Evolutionary conservation across 352 stramenopile species (phyloP), one percentile per base, ranked within the genome.

Genomic region (Elongisporangium anandrum): DNA sequence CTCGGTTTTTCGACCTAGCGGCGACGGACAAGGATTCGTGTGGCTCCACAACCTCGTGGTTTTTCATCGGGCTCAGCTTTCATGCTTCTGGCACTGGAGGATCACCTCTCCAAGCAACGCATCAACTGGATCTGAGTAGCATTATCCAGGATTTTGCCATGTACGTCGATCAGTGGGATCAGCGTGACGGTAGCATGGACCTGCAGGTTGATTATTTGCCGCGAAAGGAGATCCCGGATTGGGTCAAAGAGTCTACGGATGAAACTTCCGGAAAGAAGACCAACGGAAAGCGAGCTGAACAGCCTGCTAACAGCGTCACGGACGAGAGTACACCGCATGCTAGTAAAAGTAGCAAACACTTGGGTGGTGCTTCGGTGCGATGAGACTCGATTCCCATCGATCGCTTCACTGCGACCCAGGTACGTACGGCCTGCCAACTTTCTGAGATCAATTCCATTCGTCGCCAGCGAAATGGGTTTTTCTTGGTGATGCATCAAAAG

Each of bases 41-140:
- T 71, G 20, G 34, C 34, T 17, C 34, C 61, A 80, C 50, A 4
- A 81, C 70, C 1, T 88, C 80, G 26, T 92, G 86, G 80, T 69
- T 90, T 48, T 95, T 93, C 60, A 81, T 95, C 49, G 83, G 72
- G 12, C 54, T 95, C 38, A 82, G 67, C 26, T 92, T 95, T 60
- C 70, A 82, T 49, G 61, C 77, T 12, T 72, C 78, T 9, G 34
- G 12, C 73, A 78, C 48, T 26, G 26, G 15, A 41, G 55, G 34
- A 48, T 39, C 17, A 58, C 50, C 47, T 22, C 22, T 26, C 17
- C 50, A 20, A 12, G 38, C 55, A 13, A 67, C 57, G 19, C 67
- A 77, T 53, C 68, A 84, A 47, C 69, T 95, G 48, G 83, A 93
- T 54, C 63, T 95, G 34, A 92, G 83, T 12, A 60, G 64, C 17